These are phyloP conservation scores for Nicotiana tomentosiformis DNA, from an alignment of 257 asterid species.

Conservation along the genomic window DNA sequence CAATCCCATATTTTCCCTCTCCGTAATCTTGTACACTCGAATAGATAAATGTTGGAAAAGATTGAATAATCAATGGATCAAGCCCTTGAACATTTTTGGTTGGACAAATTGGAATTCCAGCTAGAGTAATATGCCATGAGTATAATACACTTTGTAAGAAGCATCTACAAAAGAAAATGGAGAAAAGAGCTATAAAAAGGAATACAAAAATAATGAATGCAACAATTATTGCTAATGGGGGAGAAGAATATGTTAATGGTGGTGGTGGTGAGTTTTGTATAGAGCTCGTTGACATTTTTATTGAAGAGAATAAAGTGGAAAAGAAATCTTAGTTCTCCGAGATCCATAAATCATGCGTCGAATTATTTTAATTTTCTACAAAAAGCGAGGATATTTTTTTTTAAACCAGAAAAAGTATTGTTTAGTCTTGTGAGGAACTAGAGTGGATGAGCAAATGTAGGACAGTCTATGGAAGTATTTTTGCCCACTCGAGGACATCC, in stretches of 20 bases:
- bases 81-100: constrained; percentile 38
- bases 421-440: neutral
- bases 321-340: neutral
- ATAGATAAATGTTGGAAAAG: constrained; percentile 66
- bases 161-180: constrained; percentile 64
- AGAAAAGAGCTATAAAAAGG: constrained; percentile 62
- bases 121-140: constrained; percentile 42
- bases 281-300: neutral
- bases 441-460: neutral
- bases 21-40: constrained; percentile 62
- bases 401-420: neutral
- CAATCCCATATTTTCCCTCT: constrained; percentile 67
- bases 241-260: constrained; percentile 30
- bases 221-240: constrained; percentile 45
- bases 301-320: neutral
- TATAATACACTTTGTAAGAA: constrained; percentile 49
- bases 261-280: neutral
- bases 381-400: neutral
- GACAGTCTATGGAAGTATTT: neutral
- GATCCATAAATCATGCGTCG: constrained; percentile 1
- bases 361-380: neutral
- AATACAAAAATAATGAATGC: constrained; percentile 48
- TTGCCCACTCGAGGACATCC: too few species aligned
- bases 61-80: constrained; percentile 46
- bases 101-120: constrained; percentile 25